Conservation (phyloP, 768 basidiomycete genomes). For the Scleroderma citrinum region DNA sequence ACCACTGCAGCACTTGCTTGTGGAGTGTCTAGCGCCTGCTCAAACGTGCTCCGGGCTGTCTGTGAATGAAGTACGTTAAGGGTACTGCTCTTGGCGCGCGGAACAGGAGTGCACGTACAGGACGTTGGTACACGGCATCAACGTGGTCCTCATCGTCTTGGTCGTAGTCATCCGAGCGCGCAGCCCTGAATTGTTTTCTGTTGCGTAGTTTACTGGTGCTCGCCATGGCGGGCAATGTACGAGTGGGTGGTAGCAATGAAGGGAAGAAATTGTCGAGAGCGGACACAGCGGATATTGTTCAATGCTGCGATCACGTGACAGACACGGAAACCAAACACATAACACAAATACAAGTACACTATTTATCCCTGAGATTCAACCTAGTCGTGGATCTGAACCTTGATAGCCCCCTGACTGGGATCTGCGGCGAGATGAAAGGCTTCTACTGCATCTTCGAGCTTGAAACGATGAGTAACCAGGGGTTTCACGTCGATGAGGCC, state of each 20-base stretch:
- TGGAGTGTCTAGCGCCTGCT: conserved; percentile 56
- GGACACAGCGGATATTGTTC: neutral
- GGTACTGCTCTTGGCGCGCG: conserved; percentile 6
- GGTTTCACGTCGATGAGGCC: conserved; percentile 68
- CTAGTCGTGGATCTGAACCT: conserved; percentile 59
- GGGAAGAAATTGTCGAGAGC: conserved; percentile 1
- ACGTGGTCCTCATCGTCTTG: conserved; percentile 49
- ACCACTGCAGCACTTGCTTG: conserved; percentile 61
- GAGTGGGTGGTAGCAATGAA: neutral
- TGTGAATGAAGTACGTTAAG: conserved; percentile 21
- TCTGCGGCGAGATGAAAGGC: conserved; percentile 79
- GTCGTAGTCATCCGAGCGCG: conserved; percentile 23
- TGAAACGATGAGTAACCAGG: conserved; percentile 73
- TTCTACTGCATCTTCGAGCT: conserved; percentile 63
- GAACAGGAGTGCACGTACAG: conserved; percentile 31
- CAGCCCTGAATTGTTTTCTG: conserved; percentile 13
- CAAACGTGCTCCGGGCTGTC: conserved; percentile 55
- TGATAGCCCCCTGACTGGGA: conserved; percentile 60
- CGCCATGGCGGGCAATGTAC: conserved; percentile 21
- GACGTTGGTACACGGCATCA: conserved; percentile 42
- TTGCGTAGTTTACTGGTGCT: conserved; percentile 29
- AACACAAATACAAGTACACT: too few relatives aligned
- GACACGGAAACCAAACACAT: neutral
- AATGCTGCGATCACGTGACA: conserved; percentile 18
- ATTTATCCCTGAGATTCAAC: neutral